phyloP scores from a whole-genome alignment of 768 basidiomycete genomes.

The Mrakia frigida region DNA sequence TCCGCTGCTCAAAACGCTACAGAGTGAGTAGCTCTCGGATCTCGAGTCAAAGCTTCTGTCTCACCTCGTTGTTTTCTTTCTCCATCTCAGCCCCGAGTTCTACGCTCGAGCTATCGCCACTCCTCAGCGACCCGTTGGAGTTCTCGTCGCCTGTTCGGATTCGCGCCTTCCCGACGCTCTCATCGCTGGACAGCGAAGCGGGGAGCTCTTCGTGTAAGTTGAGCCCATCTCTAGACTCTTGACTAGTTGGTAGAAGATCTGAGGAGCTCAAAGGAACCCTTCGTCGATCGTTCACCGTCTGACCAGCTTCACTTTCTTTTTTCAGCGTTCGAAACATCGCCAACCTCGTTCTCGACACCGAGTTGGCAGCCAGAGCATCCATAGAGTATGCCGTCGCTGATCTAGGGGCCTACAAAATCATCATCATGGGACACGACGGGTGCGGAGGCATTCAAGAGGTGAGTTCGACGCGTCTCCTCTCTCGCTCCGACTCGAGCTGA shows the following conservation, averaged over 20 bases:
- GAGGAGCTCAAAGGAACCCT: too few species aligned
- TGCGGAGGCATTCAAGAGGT: neutral
- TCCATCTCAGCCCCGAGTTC: neutral
- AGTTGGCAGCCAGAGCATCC: neutral
- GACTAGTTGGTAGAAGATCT: too few species aligned
- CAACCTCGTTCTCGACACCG: slow-evolving; percentile 14
- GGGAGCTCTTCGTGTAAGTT: neutral
- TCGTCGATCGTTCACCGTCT: neutral
- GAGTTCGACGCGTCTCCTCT: neutral
- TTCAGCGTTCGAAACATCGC: slow-evolving; percentile 12
- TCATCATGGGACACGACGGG: slow-evolving; percentile 10
- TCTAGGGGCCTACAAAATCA: slow-evolving; percentile 8
- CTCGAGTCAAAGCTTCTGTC: neutral
- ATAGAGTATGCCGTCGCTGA: neutral
- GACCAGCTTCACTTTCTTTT: neutral
- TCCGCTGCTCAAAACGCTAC: neutral
- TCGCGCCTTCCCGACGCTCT: neutral
- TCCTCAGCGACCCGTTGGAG: neutral
- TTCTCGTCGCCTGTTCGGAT: slow-evolving; percentile 7
- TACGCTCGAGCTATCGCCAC: slow-evolving; percentile 9
- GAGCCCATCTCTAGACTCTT: too few species aligned
- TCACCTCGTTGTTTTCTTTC: neutral
- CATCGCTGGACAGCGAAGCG: neutral
- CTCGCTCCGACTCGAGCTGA: neutral
- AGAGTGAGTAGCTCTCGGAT: neutral